A percentile compares a stretch with the other conserved stretches of the same genome.
Evolutionary conservation across 192 early-diverging fungal genomes (phyloP).

Genomic region (Chytriomyces confervae): DNA sequence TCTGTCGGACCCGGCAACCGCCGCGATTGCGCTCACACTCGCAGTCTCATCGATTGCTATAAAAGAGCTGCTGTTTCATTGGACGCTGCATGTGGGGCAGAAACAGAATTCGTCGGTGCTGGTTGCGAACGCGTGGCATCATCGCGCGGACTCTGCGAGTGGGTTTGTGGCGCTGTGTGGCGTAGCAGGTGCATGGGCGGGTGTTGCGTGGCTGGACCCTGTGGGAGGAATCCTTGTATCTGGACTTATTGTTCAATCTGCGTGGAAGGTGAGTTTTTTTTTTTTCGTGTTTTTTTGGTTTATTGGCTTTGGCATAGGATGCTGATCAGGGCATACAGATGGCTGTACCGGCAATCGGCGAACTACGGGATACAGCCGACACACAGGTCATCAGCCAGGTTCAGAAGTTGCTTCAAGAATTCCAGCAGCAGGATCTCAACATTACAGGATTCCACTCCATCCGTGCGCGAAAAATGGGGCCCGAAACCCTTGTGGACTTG

Average conservation of each 20-base stretch:
- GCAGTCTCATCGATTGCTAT: constrained; percentile 67
- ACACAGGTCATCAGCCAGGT: constrained; percentile 37
- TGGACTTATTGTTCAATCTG: constrained; percentile 40
- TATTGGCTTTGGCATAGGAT: background rate
- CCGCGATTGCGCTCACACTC: constrained; percentile 75
- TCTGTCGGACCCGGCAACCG: constrained; percentile 46
- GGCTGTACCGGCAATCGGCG: constrained; percentile 62
- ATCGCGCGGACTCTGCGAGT: constrained; percentile 77
- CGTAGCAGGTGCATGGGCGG: constrained; percentile 75
- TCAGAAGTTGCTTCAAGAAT: constrained; percentile 21
- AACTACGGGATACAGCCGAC: constrained; percentile 60
- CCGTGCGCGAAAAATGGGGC: constrained; percentile 62
- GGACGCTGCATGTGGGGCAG: constrained; percentile 70
- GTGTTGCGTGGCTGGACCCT: constrained; percentile 74
- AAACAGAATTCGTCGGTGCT: constrained; percentile 72
- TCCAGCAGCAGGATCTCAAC: constrained; percentile 42
- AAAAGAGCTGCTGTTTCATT: constrained; percentile 80
- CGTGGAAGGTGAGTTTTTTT: background rate
- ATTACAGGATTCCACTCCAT: constrained; percentile 53
- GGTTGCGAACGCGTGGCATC: constrained; percentile 88
- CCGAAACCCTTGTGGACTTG: constrained; percentile 61
- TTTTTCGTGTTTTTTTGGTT: constrained; percentile 9
- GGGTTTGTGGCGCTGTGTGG: constrained; percentile 75
- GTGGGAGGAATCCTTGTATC: constrained; percentile 77
- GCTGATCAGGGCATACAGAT: constrained; percentile 38